Evolutionary conservation across 192 early-diverging fungal genomes (phyloP).

Genomic region (Coemansia sp.): DNA sequence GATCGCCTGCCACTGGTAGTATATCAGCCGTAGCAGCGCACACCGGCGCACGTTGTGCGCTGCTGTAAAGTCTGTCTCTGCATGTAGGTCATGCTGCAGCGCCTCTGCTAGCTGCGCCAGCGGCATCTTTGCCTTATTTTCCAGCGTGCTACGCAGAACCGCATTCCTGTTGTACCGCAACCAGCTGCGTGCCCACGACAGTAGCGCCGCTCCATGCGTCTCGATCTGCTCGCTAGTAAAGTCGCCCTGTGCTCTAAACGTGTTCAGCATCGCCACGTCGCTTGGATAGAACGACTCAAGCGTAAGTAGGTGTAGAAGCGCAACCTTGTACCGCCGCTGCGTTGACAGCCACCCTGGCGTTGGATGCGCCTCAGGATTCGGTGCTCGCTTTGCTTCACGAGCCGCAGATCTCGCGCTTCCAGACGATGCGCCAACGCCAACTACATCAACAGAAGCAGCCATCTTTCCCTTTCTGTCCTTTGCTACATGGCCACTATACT

Average conservation of each 20-base stretch:
- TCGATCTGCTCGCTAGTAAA: constrained; percentile 50
- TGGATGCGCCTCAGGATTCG: constrained; percentile 38
- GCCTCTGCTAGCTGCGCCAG: constrained; percentile 44
- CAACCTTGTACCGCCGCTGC: constrained; percentile 49
- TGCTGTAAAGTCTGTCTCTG: constrained; percentile 34
- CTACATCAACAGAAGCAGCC: not conserved
- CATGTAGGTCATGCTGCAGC: constrained; percentile 51
- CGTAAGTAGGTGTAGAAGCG: constrained; percentile 44
- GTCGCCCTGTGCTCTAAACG: constrained; percentile 40
- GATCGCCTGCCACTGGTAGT: constrained; percentile 45
- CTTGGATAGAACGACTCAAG: constrained; percentile 57
- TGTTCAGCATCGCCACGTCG: constrained; percentile 50
- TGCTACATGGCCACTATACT: not conserved
- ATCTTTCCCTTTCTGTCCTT: constrained; percentile 16
- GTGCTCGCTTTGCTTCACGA: not conserved
- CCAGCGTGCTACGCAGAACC: constrained; percentile 41
- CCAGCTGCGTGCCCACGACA: constrained; percentile 59
- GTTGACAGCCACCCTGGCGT: constrained; percentile 30
- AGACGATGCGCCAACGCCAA: not conserved
- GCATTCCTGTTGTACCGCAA: constrained; percentile 55
- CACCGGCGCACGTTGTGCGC: constrained; percentile 30
- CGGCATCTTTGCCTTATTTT: constrained; percentile 35
- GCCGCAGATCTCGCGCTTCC: not conserved
- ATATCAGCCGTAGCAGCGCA: constrained; percentile 44
- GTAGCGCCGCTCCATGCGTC: constrained; percentile 23